Evolutionary conservation across 1,139 yeast genomes (phyloP).

Genomic region (Magnusiomyces starmeri): DNA sequence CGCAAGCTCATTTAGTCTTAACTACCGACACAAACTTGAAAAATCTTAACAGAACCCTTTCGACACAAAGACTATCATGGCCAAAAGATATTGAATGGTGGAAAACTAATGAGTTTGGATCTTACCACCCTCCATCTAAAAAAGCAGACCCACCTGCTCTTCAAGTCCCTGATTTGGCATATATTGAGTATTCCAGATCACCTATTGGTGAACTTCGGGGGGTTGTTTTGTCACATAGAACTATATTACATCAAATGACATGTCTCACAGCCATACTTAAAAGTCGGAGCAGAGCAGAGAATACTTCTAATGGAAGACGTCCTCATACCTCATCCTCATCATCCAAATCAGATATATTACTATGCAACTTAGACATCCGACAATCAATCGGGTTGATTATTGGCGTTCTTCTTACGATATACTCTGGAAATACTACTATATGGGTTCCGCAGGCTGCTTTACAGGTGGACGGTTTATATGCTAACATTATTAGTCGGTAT

Average conservation of each 20-base stretch:
- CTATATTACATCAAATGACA: constrained; percentile 82
- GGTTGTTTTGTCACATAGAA: constrained; percentile 83
- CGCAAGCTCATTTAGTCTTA: constrained; percentile 71
- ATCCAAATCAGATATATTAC: constrained; percentile 23
- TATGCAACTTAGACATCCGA: constrained; percentile 79
- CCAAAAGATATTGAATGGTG: constrained; percentile 61
- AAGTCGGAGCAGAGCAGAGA: constrained; percentile 19
- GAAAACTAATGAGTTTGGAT: constrained; percentile 85
- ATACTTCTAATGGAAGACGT: background rate
- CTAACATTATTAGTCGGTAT: constrained; percentile 64
- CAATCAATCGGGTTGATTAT: constrained; percentile 82
- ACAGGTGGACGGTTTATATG: constrained; percentile 81
- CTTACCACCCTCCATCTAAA: constrained; percentile 51
- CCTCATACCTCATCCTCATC: constrained; percentile 26
- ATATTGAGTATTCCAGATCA: constrained; percentile 85
- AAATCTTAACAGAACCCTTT: constrained; percentile 55
- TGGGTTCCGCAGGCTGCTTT: constrained; percentile 75
- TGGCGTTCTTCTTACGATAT: constrained; percentile 74
- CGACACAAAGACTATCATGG: constrained; percentile 43
- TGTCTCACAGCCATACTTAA: constrained; percentile 58
- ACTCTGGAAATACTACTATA: constrained; percentile 72
- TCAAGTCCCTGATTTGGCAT: constrained; percentile 75
- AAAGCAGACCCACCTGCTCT: constrained; percentile 56
- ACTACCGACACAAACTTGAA: constrained; percentile 74
- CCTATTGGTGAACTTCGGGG: constrained; percentile 92